phyloP scores from a whole-genome alignment of 83 land plant genomes.

The Thuja plicata region DNA sequence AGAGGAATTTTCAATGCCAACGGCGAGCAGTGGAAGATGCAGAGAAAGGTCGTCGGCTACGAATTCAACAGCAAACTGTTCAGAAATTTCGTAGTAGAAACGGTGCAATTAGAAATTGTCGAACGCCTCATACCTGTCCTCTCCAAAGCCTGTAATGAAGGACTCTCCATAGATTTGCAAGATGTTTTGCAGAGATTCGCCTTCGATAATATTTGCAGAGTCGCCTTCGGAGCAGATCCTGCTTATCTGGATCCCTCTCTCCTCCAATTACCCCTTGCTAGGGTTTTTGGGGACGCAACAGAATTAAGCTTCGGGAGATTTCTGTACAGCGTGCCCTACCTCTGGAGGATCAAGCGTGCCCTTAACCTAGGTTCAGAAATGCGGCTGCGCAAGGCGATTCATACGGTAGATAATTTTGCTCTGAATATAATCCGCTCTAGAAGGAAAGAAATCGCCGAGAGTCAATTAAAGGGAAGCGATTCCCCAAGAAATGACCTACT shows the following conservation, averaged over 20 bases:
- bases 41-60: neutral
- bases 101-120: neutral
- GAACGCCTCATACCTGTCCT: neutral
- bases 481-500: conserved; percentile 17
- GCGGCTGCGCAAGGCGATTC: too few species aligned
- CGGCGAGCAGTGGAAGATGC: neutral
- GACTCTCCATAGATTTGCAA: too few species aligned
- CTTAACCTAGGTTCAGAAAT: too few species aligned
- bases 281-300: conserved; percentile 36
- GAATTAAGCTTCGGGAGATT: conserved; percentile 26
- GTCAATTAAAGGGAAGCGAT: neutral
- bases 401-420: too few species aligned
- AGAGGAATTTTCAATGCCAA: neutral
- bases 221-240: neutral
- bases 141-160: neutral
- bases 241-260: neutral
- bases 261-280: conserved; percentile 25
- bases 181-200: neutral
- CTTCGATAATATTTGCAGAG: neutral
- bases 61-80: neutral
- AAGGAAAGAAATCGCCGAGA: neutral
- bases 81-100: neutral
- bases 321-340: conserved; percentile 10
- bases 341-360: neutral
- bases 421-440: too few species aligned